Evolutionary conservation across 768 basidiomycete genomes (phyloP).

Genomic region (Clitopilus hobsonii): DNA sequence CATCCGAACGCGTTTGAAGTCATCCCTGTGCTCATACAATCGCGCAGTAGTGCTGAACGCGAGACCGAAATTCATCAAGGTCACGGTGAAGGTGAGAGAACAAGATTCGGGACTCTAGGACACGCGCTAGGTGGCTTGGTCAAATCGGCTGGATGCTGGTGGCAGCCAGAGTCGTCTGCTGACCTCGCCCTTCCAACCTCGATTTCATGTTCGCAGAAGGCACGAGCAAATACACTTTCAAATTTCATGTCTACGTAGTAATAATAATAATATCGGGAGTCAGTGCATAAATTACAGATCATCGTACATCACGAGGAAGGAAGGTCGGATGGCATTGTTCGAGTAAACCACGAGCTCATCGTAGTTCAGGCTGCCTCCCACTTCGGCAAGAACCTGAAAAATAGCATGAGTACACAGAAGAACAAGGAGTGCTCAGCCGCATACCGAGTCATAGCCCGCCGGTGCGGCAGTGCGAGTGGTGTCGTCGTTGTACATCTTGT

Average conservation of each 20-base stretch:
- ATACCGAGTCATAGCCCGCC: constrained; percentile 60
- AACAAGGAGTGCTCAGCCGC: background rate
- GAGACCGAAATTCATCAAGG: too few species aligned
- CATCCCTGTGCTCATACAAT: background rate
- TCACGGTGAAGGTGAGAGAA: too few species aligned
- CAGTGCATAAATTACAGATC: background rate
- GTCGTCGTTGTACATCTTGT: constrained; percentile 58
- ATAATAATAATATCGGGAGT: too few species aligned
- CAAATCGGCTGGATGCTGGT: too few species aligned
- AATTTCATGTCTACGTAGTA: too few species aligned
- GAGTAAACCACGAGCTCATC: constrained; percentile 69
- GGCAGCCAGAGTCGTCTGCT: too few species aligned
- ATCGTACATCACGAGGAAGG: constrained; percentile 69
- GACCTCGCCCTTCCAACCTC: too few species aligned
- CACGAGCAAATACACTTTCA: too few species aligned
- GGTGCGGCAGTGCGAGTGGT: constrained; percentile 53
- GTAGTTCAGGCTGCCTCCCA: constrained; percentile 62
- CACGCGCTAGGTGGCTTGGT: too few species aligned
- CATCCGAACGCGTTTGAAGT: background rate
- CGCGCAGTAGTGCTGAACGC: too few species aligned
- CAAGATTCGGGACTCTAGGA: too few species aligned
- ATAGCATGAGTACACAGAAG: constrained; percentile 1
- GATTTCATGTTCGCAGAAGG: too few species aligned
- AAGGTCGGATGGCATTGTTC: constrained; percentile 69
- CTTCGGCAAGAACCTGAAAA: constrained; percentile 59